phyloP scores from a whole-genome alignment of 1,284 basidiomycete species.

The Tetrapyrgos nigripes region DNA sequence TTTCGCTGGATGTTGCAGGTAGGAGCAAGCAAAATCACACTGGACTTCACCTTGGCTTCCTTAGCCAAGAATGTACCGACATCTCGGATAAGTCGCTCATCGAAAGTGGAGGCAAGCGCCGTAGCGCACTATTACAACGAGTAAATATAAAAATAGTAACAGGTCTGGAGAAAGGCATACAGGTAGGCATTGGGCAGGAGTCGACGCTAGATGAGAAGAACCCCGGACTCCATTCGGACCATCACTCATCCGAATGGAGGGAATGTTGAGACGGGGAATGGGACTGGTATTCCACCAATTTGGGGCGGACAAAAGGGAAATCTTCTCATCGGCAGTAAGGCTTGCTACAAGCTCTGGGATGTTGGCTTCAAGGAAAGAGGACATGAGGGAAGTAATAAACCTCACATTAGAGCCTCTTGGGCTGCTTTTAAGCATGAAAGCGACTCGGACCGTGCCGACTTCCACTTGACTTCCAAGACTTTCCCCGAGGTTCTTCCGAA shows the following conservation, averaged over 20 bases:
- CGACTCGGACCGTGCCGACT: not conserved
- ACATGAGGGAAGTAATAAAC: constrained; percentile 30
- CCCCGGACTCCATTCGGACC: constrained; percentile 74
- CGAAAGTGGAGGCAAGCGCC: constrained; percentile 70
- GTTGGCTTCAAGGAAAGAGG: constrained; percentile 58
- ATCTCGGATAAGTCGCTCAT: constrained; percentile 56
- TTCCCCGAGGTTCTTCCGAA: not conserved
- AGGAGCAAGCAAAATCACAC: constrained; percentile 67
- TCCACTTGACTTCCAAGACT: not conserved
- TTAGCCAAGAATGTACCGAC: constrained; percentile 64
- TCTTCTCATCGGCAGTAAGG: constrained; percentile 68
- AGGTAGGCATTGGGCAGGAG: constrained; percentile 68
- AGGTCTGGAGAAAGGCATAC: constrained; percentile 35
- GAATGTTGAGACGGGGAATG: constrained; percentile 63
- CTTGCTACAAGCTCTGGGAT: constrained; percentile 58
- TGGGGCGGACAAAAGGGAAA: constrained; percentile 64
- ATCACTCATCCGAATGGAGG: constrained; percentile 70
- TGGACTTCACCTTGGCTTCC: constrained; percentile 70
- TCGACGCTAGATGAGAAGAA: constrained; percentile 67
- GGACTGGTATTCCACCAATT: constrained; percentile 77
- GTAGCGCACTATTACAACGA: constrained; percentile 64
- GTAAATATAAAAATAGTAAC: not conserved
- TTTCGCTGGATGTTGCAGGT: constrained; percentile 76
- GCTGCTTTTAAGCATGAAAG: not conserved
- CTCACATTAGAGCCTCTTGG: too few relatives aligned